Base-by-base conservation (phyloP, 106 monocot genomes). In the Ottelia alismoides region DNA sequence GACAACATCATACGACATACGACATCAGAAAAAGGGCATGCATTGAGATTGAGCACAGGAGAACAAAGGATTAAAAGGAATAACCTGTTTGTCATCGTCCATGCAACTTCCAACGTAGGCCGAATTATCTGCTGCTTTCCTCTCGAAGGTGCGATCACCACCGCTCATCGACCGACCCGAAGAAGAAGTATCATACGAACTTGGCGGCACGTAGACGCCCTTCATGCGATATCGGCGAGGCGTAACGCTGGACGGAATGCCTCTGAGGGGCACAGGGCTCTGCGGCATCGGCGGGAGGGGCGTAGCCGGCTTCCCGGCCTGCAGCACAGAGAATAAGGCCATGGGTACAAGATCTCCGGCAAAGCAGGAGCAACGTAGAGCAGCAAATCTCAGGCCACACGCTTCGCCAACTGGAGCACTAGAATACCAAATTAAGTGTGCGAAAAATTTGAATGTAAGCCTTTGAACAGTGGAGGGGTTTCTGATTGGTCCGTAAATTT, bases 281-380 rank as follows among this genome's bases (percentile, higher is more conserved):
- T 51, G 62, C 6, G 47, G 27, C 0, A 59, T 49, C 30, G 54
- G 21, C 19, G 35, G 22, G 1, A 67, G 46, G 11, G 56, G 20
- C 19, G 70, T 32, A 64, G 63, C 28, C 18, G 50, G 53, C 53
- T 66, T 57, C 25, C 62, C 76, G 1, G 54, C 64, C 85, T 80
- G 67, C 26, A 71, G 25, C n/a, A n/a, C n/a, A n/a, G n/a, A n/a
- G n/a, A n/a, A n/a, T n/a, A n/a, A n/a, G n/a, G n/a, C n/a, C n/a
- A n/a, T n/a, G n/a, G n/a, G n/a, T n/a, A n/a, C n/a, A n/a, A n/a
- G n/a, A n/a, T n/a, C n/a, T n/a, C n/a, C n/a, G n/a, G n/a, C n/a
- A n/a, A n/a, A n/a, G n/a, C n/a, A n/a, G n/a, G n/a, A n/a, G n/a
- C n/a, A n/a, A n/a, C n/a, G n/a, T n/a, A n/a, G n/a, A n/a, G n/a